Percentiles rank a stretch among this genome's conserved stretches.
These are phyloP conservation scores for Penicillium hesseltinei DNA, from an alignment of 2,329 filamentous ascomycete species.

Conservation along the genomic window DNA sequence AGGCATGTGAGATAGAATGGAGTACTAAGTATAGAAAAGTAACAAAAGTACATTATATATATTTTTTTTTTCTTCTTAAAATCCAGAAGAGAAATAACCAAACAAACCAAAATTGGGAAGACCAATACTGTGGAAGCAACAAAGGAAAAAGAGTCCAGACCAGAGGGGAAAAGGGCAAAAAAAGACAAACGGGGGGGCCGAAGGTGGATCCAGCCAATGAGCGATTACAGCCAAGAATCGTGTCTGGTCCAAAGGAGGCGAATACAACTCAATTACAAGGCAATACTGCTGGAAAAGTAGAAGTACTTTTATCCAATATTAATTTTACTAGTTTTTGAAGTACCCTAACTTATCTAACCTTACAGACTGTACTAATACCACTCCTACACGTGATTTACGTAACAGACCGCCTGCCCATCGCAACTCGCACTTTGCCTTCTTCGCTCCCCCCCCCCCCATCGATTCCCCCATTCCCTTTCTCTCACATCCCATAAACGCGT, in stretches of 20 bases:
- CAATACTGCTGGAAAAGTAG: background rate
- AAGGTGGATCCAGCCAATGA: background rate
- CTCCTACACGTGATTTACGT: conserved; percentile 25
- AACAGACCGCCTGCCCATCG: conserved; percentile 26
- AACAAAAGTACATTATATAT: background rate
- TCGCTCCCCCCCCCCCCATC: conserved; percentile 35
- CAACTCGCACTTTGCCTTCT: conserved; percentile 37
- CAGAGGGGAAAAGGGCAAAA: conserved; percentile 8
- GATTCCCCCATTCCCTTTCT: conserved; percentile 34
- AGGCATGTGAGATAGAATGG: conserved; percentile 3
- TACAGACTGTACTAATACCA: background rate
- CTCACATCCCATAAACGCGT: conserved; percentile 41
- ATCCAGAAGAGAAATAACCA: background rate
- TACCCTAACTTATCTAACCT: background rate
- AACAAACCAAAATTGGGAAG: background rate
- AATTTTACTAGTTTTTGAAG: background rate
- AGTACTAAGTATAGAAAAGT: background rate
- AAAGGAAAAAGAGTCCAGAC: conserved; percentile 5
- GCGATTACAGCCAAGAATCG: background rate
- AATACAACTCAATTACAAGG: background rate
- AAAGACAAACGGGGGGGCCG: background rate
- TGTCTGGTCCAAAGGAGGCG: background rate
- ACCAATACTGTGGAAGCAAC: background rate
- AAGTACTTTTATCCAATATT: background rate
- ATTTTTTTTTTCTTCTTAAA: background rate